phyloP scores from a whole-genome alignment of 2,329 filamentous ascomycete species.

The Boeremia exigua region DNA sequence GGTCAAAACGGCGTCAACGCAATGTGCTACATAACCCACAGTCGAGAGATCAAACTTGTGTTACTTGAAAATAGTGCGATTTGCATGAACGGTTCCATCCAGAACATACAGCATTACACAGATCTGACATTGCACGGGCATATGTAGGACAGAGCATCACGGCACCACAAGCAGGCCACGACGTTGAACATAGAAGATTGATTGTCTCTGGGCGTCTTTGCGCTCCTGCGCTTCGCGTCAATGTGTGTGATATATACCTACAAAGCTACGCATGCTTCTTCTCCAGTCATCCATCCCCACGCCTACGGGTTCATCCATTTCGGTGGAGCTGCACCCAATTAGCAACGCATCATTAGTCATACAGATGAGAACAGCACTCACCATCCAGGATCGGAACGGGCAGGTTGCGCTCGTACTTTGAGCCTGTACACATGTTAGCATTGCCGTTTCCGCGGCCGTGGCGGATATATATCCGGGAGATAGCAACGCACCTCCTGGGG shows the following conservation, averaged over 20 bases:
- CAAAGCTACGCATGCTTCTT: conserved; percentile 13
- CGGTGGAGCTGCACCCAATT: conserved; percentile 39
- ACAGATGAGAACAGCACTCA: conserved; percentile 59
- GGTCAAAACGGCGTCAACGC: no score
- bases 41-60: no score
- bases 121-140: not conserved
- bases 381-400: conserved; percentile 79
- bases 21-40: no score
- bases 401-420: conserved; percentile 95
- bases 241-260: conserved; percentile 22
- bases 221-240: conserved; percentile 11
- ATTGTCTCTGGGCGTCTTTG: conserved; percentile 9
- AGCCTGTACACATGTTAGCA: conserved; percentile 64
- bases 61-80: not conserved
- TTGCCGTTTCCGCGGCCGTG: conserved; percentile 28
- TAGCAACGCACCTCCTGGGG: conserved; percentile 77
- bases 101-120: not conserved
- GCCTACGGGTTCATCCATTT: conserved; percentile 45
- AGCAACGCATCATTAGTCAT: conserved; percentile 17
- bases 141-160: not conserved
- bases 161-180: not conserved
- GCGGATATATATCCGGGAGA: conserved; percentile 28
- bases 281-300: conserved; percentile 5
- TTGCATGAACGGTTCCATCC: not conserved
- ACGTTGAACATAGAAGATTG: conserved; percentile 12